Conservation (phyloP, 805 yeast genomes). For the Maudiozyma turicensis region DNA sequence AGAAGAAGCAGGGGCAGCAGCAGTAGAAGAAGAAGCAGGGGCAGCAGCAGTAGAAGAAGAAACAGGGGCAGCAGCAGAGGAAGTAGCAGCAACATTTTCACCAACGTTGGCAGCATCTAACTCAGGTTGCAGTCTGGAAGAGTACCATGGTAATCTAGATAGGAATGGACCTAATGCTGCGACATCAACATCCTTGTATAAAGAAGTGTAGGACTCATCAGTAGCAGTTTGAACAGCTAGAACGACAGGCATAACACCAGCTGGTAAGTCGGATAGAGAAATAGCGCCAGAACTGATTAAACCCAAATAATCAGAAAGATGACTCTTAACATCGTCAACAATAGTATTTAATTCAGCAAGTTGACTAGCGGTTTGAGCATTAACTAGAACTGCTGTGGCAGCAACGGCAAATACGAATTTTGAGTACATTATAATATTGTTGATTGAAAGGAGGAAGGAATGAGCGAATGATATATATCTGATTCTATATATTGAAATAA, state of each 20-base stretch:
- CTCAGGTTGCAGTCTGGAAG: constrained; percentile 19
- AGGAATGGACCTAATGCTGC: constrained; percentile 20
- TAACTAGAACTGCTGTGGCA: constrained; percentile 11
- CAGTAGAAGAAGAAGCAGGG: background rate
- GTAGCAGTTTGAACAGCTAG: constrained; percentile 22
- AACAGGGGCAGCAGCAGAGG: constrained; percentile 1
- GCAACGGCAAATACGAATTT: constrained; percentile 13
- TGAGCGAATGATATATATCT: constrained; percentile 3
- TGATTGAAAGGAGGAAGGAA: background rate
- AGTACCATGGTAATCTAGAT: constrained; percentile 29
- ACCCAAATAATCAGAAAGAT: constrained; percentile 12
- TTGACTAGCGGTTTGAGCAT: constrained; percentile 13
- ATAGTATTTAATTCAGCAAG: constrained; percentile 16
- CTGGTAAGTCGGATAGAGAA: constrained; percentile 12
- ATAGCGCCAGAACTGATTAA: constrained; percentile 10
- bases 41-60: background rate
- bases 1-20: constrained; percentile 4
- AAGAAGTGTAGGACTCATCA: constrained; percentile 28
- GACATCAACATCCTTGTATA: constrained; percentile 23
- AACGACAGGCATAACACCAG: constrained; percentile 16
- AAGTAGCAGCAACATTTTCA: constrained; percentile 5
- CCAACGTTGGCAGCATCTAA: constrained; percentile 1
- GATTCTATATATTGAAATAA: no score
- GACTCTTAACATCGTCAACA: constrained; percentile 13
- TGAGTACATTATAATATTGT: constrained; percentile 7